Evolutionary conservation across 148 eudicot genomes (phyloP).

Genomic region (Tetragonia tetragonoides): DNA sequence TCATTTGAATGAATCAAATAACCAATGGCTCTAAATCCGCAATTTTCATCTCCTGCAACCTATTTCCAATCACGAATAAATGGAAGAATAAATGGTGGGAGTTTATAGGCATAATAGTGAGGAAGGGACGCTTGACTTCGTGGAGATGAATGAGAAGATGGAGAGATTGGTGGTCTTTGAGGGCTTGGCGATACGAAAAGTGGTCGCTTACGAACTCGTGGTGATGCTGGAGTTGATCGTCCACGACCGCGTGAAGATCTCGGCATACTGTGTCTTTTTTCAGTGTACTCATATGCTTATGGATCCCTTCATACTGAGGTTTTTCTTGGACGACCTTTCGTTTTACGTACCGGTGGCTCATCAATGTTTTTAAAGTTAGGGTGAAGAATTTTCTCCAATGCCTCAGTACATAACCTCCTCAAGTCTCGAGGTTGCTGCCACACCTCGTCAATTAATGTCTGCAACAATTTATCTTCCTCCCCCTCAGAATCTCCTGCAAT

Average conservation of each 20-base stretch:
- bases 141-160: background rate
- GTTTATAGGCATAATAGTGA: background rate
- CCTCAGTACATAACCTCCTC: background rate
- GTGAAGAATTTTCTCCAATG: background rate
- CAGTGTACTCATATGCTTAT: background rate
- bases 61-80: background rate
- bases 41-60: background rate
- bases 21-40: background rate
- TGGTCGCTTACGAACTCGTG: background rate
- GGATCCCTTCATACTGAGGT: background rate
- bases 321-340: background rate
- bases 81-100: background rate
- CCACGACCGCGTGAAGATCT: background rate
- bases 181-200: background rate
- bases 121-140: too few relatives aligned
- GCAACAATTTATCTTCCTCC: background rate
- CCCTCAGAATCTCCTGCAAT: background rate
- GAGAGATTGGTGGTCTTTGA: background rate
- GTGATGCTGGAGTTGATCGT: background rate
- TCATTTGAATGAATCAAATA: too few relatives aligned
- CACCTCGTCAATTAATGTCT: background rate
- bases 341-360: background rate
- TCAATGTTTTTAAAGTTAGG: background rate
- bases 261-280: background rate
- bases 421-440: background rate